Evolutionary conservation across 108 stramenopile species (phyloP).

Genomic region (Fragilariopsis cylindrus): DNA sequence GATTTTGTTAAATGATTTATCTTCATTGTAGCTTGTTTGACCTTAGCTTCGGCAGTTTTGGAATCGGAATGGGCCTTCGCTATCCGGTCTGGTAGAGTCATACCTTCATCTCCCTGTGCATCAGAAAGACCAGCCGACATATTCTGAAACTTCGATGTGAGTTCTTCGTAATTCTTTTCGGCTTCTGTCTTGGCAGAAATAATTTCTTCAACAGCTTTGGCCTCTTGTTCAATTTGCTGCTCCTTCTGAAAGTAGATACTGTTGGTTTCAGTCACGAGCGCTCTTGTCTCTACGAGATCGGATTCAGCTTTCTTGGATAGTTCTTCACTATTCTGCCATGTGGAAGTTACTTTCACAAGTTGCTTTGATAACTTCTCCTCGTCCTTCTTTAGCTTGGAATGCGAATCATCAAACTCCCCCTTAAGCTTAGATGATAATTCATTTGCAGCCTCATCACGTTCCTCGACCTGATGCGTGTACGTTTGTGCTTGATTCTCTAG

Average conservation of each 20-base stretch:
- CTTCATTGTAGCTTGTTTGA: conserved; percentile 90
- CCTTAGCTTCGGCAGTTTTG: conserved; percentile 87
- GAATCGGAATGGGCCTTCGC: conserved; percentile 83
- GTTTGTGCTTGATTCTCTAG: conserved; percentile 49
- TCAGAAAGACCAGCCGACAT: conserved; percentile 86
- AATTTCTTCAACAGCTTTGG: conserved; percentile 53
- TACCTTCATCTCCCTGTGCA: conserved; percentile 76
- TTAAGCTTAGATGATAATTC: conserved; percentile 51
- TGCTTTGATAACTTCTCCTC: conserved; percentile 92
- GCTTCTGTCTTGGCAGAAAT: conserved; percentile 63
- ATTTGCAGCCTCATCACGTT: conserved; percentile 65
- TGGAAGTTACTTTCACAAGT: conserved; percentile 89
- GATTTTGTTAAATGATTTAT: conserved; percentile 83
- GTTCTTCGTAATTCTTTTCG: conserved; percentile 54
- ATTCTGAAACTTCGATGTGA: conserved; percentile 78
- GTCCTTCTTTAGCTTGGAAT: conserved; percentile 48
- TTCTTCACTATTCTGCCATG: conserved; percentile 79
- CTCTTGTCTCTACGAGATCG: conserved; percentile 69
- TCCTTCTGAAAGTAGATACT: conserved; percentile 55
- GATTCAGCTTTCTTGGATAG: conserved; percentile 59
- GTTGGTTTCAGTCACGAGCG: conserved; percentile 59
- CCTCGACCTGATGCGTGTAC: conserved; percentile 47
- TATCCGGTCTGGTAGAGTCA: conserved; percentile 86
- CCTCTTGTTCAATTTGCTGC: conserved; percentile 56
- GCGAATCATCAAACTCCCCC: conserved; percentile 62